A percentile compares a stretch with the other conserved stretches of the same genome.
These are phyloP conservation scores for Ustilago bromivora DNA, from an alignment of 1,284 basidiomycete species.

Conservation along the genomic window DNA sequence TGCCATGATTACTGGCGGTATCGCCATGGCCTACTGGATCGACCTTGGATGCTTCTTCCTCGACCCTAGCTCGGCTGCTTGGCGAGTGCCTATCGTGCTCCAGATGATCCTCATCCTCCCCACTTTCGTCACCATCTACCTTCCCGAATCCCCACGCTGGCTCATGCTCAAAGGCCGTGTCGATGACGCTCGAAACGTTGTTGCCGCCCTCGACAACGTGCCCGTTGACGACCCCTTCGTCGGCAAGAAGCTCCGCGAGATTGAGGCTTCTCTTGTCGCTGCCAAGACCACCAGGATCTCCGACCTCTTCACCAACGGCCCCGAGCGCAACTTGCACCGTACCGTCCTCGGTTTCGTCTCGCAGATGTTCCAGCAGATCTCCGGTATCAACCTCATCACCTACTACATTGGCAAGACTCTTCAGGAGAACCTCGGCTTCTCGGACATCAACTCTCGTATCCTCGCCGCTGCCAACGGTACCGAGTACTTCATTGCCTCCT, in stretches of 20 bases:
- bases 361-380: slow-evolving; percentile 69
- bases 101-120: slow-evolving; percentile 67
- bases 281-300: slow-evolving; percentile 39
- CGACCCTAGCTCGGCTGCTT: slow-evolving; percentile 52
- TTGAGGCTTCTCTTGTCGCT: slow-evolving; percentile 52
- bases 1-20: slow-evolving; percentile 63
- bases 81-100: slow-evolving; percentile 65
- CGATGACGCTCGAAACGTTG: slow-evolving; percentile 57
- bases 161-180: slow-evolving; percentile 61
- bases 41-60: slow-evolving; percentile 66
- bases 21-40: slow-evolving; percentile 66
- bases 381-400: slow-evolving; percentile 67
- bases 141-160: slow-evolving; percentile 68
- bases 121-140: slow-evolving; percentile 66
- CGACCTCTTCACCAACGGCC: slow-evolving; percentile 65
- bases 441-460: slow-evolving; percentile 59
- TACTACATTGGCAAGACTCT: slow-evolving; percentile 68
- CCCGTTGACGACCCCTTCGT: slow-evolving; percentile 56
- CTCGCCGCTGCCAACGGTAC: slow-evolving; percentile 67
- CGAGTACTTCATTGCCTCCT: slow-evolving; percentile 68
- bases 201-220: slow-evolving; percentile 61
- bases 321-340: slow-evolving; percentile 67
- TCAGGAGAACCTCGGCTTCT: slow-evolving; percentile 60
- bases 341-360: slow-evolving; percentile 61
- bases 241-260: slow-evolving; percentile 58